phyloP scores from a whole-genome alignment of 257 asterid genomes.

The Scutellaria galericulata region DNA sequence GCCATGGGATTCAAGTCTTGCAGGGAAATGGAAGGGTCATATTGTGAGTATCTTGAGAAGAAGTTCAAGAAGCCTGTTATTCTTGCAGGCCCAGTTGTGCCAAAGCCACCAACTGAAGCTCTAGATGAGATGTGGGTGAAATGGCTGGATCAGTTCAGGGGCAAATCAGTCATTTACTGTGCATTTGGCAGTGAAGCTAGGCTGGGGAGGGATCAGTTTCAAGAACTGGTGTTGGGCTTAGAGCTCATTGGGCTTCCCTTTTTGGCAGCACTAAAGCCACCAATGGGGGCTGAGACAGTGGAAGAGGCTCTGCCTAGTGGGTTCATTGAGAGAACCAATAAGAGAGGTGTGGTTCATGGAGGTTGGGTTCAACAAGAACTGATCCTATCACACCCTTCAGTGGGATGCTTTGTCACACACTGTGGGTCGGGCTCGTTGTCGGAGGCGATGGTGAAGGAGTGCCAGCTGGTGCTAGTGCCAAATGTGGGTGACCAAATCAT shows the following conservation, averaged over 20 bases:
- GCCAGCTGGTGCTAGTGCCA: conserved; percentile 48
- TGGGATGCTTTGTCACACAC: conserved; percentile 58
- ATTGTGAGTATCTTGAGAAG: conserved; percentile 35
- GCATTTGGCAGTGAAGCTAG: conserved; percentile 56
- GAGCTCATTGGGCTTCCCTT: conserved; percentile 50
- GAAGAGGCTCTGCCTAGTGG: conserved; percentile 51
- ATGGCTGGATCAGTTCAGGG: conserved; percentile 40
- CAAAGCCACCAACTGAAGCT: conserved; percentile 15
- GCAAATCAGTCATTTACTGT: conserved; percentile 44
- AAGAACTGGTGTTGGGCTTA: conserved; percentile 41
- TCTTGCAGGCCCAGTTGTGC: conserved; percentile 45
- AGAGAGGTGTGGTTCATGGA: conserved; percentile 45
- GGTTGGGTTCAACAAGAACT: conserved; percentile 52
- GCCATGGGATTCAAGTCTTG: conserved; percentile 51
- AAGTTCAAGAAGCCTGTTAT: conserved; percentile 39
- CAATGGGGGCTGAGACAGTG: conserved; percentile 35
- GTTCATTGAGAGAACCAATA: conserved; percentile 28
- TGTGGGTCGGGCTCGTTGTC: conserved; percentile 50
- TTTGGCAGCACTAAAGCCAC: conserved; percentile 43
- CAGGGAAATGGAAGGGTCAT: conserved; percentile 42
- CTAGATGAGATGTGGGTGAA: conserved; percentile 34
- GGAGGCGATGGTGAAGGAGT: conserved; percentile 48
- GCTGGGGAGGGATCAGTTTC: conserved; percentile 39
- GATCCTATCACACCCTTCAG: conserved; percentile 42
- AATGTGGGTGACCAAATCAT: conserved; percentile 40